These are phyloP conservation scores for Arthonia radiata DNA, from an alignment of 495 filamentous ascomycete genomes.

Conservation along the genomic window DNA sequence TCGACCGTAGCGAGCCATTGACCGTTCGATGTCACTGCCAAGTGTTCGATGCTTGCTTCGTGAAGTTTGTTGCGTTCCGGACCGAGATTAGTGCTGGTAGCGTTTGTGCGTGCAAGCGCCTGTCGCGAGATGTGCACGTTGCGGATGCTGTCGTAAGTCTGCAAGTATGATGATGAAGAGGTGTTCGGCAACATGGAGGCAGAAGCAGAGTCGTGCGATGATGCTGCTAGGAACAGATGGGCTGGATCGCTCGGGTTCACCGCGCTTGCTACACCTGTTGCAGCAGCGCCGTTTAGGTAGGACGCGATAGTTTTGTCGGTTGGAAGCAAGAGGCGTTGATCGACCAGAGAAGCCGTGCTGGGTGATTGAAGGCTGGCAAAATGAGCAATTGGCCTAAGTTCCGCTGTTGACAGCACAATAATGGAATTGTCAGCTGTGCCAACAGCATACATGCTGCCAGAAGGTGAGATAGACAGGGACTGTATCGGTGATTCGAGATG, in stretches of 20 bases:
- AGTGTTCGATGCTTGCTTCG: constrained; percentile 47
- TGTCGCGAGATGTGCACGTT: constrained; percentile 56
- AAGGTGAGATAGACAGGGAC: constrained; percentile 56
- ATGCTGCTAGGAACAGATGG: constrained; percentile 34
- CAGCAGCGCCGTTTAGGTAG: constrained; percentile 1
- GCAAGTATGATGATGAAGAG: constrained; percentile 31
- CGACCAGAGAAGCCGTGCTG: constrained; percentile 12
- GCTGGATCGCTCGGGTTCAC: constrained; percentile 30
- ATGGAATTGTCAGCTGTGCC: constrained; percentile 74
- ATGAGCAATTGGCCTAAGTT: constrained; percentile 55
- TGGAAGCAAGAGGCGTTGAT: no score
- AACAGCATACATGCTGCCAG: constrained; percentile 54
- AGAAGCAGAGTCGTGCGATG: constrained; percentile 14
- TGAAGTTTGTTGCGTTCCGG: constrained; percentile 39
- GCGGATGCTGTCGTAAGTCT: constrained; percentile 60
- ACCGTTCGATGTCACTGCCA: constrained; percentile 53
- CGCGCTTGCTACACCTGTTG: constrained; percentile 15
- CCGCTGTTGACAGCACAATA: constrained; percentile 70
- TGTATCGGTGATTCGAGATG: constrained; percentile 68
- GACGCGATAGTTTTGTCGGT: constrained; percentile 1
- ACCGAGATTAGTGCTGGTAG: constrained; percentile 50
- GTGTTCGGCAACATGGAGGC: constrained; percentile 8
- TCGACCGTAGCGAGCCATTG: constrained; percentile 84
- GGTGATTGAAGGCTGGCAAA: constrained; percentile 59
- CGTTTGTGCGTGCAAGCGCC: constrained; percentile 65